Base-by-base conservation (phyloP, 2,329 filamentous ascomycete species). In the Coleophoma crateriformis region DNA sequence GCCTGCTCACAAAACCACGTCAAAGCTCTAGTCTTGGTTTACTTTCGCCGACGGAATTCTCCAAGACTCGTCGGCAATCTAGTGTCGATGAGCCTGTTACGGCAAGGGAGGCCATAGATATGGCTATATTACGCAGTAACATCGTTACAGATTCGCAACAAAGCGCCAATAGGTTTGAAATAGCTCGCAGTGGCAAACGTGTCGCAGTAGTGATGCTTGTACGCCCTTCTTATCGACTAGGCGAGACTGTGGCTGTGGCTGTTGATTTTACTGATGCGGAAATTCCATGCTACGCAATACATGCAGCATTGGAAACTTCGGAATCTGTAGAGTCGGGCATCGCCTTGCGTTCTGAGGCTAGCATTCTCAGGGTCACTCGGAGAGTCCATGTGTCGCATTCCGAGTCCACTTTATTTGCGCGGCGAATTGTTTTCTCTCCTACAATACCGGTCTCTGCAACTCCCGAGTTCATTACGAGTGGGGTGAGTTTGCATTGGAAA, bases 141-240 rank as follows among this genome's bases (percentile, higher is more conserved):
- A 71, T 85, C 57, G 77, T 82, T 0, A 74, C 75, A 2, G 77
- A 81, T 41, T 79, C 81, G n/a, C 83, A 85, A 34, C 85, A 90
- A 59, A 91, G 88, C 63, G 81, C 86, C n/a, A 96, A 96, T 61
- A 84, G 90, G 37, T 99, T 97, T 65, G 91, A 96, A 64, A 97
- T 99, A 64, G 86, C 92, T 12, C 87, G 92, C 13, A 91, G 90
- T 61, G 91, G 91, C n/a, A 84, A 85, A 49, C 85, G 85, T n/a
- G 91, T 99, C 12, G 92, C 88, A 3, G 89, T 95, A 6, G 82
- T 99, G 49, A 90, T 91, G 69, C 78, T 99, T 33, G 87, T 91
- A 5, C 84, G 94, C 10, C 90, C 94, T 0, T 84, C 91, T 1
- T 96, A 95, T 71, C 81, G 91, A 41, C 75, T 99, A 1, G 94